Base-by-base conservation (phyloP, 306 rosid species). In the Cicer chorassanicum region DNA sequence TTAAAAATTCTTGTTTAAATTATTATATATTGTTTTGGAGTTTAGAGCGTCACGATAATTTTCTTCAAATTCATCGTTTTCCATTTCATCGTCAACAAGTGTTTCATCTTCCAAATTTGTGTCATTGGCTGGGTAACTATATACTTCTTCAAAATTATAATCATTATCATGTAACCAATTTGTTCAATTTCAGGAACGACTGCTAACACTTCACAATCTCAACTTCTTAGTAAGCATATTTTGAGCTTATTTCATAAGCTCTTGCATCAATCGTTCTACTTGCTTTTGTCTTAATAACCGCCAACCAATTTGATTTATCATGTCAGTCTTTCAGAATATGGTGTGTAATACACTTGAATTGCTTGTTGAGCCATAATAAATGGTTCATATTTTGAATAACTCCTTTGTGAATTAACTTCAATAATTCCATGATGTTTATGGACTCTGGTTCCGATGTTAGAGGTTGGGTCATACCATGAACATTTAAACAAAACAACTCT, bases 351-450 rank as follows among this genome's bases (percentile, higher is more conserved):
- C 21, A 19, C 21, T 19, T 19, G 21, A 19, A 19, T 19, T 19
- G 1, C 1, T 19, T 19, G 1, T 19, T 19, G 1, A 19, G 21
- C 21, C 21, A 62, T 62, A 29, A 62, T 3, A 62, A 62, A 62
- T 38, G 46, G 46, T 62, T 62, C 67, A 38, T 62, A 62, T n/a
- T 62, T 38, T 6, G 8, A 11, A 60, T 62, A 62, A 6, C 24
- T 16, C 24, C 67, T 62, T 36, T 62, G 21, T n/a, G 24, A 62
- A 38, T 62, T 6, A 38, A 62, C 67, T 62, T 62, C 67, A 62
- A 62, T 8, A 62, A 62, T 62, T 62, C 46, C 67, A 38, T n/a
- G 46, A 38, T n/a, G 67, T 12, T 16, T 53, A 16, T 53, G 18
- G 18, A 16, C 18, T 16, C 18, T 16, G 1, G 18, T 16, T 16